phyloP scores from a whole-genome alignment of 2,329 filamentous ascomycete genomes.

The Colletotrichum orchidophilum region DNA sequence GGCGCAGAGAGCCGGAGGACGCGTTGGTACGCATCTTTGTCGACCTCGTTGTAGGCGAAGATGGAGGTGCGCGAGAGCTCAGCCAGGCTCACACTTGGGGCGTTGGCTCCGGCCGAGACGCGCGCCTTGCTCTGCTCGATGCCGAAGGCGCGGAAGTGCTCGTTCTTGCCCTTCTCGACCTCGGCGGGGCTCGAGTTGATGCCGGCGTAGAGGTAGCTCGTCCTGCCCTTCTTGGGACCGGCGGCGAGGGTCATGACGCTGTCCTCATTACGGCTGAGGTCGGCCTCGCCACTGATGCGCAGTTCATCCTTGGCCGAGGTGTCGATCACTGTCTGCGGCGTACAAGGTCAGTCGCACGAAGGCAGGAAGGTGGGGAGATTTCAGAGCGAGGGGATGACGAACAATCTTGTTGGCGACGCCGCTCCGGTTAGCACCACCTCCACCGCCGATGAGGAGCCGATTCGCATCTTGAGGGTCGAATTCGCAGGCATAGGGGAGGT shows the following conservation, averaged over 20 bases:
- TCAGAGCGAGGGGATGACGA: constrained; percentile 45
- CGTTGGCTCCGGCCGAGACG: constrained; percentile 41
- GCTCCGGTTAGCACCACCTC: constrained; percentile 82
- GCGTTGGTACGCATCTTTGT: constrained; percentile 67
- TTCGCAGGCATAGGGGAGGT: constrained; percentile 87
- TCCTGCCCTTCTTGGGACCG: constrained; percentile 57
- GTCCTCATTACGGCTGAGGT: constrained; percentile 86
- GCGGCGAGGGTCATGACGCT: constrained; percentile 85
- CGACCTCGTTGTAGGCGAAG: constrained; percentile 59
- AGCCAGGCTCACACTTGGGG: constrained; percentile 50
- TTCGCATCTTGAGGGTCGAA: constrained; percentile 84
- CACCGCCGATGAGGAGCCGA: constrained; percentile 84
- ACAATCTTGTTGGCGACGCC: constrained; percentile 91
- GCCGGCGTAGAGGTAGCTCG: constrained; percentile 73
- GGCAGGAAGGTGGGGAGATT: neutral
- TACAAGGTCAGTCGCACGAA: constrained; percentile 22
- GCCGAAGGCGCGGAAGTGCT: constrained; percentile 82
- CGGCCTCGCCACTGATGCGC: constrained; percentile 74
- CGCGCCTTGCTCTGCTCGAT: constrained; percentile 56
- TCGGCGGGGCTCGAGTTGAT: constrained; percentile 83
- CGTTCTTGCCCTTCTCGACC: constrained; percentile 79
- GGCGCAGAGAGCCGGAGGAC: constrained; percentile 64
- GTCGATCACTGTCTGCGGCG: constrained; percentile 73
- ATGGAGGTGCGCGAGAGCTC: constrained; percentile 63
- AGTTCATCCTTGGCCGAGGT: constrained; percentile 71